These are phyloP conservation scores for Suillus clintonianus DNA, from an alignment of 768 basidiomycete genomes.

Conservation along the genomic window DNA sequence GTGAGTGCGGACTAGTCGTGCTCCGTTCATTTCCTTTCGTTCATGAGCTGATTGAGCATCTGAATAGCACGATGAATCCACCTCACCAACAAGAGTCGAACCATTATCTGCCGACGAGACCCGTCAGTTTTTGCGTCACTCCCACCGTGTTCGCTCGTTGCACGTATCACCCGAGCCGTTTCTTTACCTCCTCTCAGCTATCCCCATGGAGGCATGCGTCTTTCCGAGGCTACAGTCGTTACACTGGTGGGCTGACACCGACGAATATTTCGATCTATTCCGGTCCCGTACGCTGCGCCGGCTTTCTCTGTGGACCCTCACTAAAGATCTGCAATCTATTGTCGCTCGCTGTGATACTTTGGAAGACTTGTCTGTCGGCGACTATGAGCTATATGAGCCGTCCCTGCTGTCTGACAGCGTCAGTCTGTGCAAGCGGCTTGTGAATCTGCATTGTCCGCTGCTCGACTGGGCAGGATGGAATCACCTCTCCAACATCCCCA, in stretches of 20 bases:
- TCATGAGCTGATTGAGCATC: not conserved
- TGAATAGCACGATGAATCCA: not conserved
- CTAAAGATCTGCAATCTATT: not conserved
- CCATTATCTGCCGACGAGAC: not conserved
- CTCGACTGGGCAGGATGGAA: not conserved
- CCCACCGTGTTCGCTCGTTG: not conserved
- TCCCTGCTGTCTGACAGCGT: not conserved
- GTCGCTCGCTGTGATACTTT: not conserved
- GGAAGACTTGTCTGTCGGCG: not conserved
- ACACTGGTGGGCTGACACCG: not conserved
- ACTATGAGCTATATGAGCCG: not conserved
- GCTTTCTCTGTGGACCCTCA: not conserved
- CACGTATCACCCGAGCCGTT: not conserved
- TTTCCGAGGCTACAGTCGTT: not conserved
- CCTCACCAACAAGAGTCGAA: not conserved
- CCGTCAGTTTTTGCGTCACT: not conserved
- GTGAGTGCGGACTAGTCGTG: not conserved
- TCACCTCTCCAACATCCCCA: not conserved
- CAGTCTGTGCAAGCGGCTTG: not conserved
- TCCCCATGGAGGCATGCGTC: not conserved
- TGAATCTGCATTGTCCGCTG: not conserved
- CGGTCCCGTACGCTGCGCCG: not conserved
- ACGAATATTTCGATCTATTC: not conserved
- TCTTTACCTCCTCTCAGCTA: not conserved
- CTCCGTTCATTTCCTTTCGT: not conserved